phyloP scores from a whole-genome alignment of 1,284 basidiomycete genomes.

The Ustilago lituana region DNA sequence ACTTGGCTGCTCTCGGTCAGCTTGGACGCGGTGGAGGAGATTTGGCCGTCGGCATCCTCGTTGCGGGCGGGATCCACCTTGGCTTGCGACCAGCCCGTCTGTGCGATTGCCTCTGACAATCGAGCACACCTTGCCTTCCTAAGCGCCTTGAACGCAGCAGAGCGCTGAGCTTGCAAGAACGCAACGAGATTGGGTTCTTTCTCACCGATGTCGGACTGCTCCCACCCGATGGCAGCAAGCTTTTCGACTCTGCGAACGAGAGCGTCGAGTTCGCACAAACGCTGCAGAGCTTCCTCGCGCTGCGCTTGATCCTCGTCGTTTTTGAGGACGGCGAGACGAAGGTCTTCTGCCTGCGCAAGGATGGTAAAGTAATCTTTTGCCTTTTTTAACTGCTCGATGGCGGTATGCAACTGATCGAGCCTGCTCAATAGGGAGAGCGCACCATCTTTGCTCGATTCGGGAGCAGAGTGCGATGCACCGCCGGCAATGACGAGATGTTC shows the following conservation, averaged over 20 bases:
- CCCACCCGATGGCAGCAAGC: slow-evolving; percentile 1
- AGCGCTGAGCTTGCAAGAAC: slow-evolving; percentile 48
- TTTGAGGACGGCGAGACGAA: slow-evolving; percentile 21
- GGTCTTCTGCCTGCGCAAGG: slow-evolving; percentile 51
- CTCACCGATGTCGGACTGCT: neutral
- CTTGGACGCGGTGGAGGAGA: neutral
- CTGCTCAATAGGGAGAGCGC: slow-evolving; percentile 20
- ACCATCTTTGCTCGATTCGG: slow-evolving; percentile 19
- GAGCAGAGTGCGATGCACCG: neutral
- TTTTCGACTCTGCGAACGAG: slow-evolving; percentile 33
- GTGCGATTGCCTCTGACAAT: slow-evolving; percentile 33
- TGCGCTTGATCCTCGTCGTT: slow-evolving; percentile 10
- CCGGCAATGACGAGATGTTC: slow-evolving; percentile 32
- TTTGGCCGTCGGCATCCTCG: neutral
- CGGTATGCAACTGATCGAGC: slow-evolving; percentile 33
- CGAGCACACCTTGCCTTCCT: slow-evolving; percentile 14
- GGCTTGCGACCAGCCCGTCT: slow-evolving; percentile 33
- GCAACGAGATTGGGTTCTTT: slow-evolving; percentile 26
- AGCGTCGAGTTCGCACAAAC: slow-evolving; percentile 24
- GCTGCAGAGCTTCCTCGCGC: slow-evolving; percentile 4
- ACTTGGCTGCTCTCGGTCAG: slow-evolving; percentile 13
- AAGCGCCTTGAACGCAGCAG: slow-evolving; percentile 37
- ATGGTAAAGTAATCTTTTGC: slow-evolving; percentile 49
- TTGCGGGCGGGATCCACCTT: slow-evolving; percentile 8
- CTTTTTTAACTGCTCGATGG: slow-evolving; percentile 38